Conservation (phyloP, 306 rosid species). For the Echinosophora koreensis region DNA sequence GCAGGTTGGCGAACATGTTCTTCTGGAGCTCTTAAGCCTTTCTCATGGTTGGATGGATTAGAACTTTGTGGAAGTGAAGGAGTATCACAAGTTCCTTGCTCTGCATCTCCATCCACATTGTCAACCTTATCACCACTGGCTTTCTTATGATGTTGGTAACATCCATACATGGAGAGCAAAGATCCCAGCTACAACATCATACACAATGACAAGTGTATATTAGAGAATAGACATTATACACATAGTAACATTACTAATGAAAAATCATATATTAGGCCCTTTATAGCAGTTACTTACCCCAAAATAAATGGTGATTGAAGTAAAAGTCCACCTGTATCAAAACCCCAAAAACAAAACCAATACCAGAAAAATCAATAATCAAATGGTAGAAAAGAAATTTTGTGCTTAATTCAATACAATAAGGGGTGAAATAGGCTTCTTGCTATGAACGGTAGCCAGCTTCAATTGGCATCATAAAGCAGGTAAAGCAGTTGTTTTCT, state of each 20-base stretch:
- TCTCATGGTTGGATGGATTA: slow-evolving; percentile 50
- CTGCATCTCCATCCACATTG: slow-evolving; percentile 77
- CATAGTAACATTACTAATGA: slow-evolving; percentile 8
- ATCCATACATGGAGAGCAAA: slow-evolving; percentile 82
- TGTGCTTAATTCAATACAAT: neutral
- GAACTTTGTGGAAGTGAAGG: slow-evolving; percentile 47
- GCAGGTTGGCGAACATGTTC: slow-evolving; percentile 68
- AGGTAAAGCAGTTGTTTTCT: neutral
- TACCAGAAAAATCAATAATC: slow-evolving; percentile 29
- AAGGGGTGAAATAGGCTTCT: slow-evolving; percentile 33
- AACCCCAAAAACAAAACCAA: slow-evolving; percentile 28
- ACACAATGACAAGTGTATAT: slow-evolving; percentile 7
- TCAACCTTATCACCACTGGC: slow-evolving; percentile 82
- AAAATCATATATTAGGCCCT: slow-evolving; percentile 19
- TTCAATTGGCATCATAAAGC: neutral
- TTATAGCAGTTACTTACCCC: slow-evolving; percentile 71
- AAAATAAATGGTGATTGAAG: slow-evolving; percentile 83
- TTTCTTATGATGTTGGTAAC: slow-evolving; percentile 81
- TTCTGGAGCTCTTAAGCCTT: slow-evolving; percentile 46
- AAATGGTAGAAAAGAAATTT: slow-evolving; percentile 13
- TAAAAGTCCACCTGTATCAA: slow-evolving; percentile 88
- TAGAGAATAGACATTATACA: neutral
- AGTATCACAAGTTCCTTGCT: slow-evolving; percentile 61
- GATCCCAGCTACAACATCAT: slow-evolving; percentile 76
- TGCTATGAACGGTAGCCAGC: neutral